phyloP scores from a whole-genome alignment of 345 rosid species.

The Kandelia obovata region DNA sequence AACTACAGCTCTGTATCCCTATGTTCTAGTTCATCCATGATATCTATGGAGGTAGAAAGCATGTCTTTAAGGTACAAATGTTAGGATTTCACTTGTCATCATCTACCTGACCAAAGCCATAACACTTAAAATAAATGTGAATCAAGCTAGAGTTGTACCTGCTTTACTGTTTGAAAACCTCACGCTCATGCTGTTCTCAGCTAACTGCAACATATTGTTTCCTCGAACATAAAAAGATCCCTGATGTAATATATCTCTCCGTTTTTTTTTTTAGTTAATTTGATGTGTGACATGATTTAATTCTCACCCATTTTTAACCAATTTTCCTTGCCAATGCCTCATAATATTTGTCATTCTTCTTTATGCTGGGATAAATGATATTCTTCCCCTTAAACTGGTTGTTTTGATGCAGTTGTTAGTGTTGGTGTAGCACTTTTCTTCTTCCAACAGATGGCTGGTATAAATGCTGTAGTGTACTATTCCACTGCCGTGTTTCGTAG shows the following conservation, averaged over 20 bases:
- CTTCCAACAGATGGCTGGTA: conserved; percentile 98
- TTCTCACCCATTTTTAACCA: no score
- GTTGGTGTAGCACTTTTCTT: conserved; percentile 97
- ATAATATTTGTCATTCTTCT: no score
- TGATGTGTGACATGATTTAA: no score
- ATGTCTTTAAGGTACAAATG: not conserved
- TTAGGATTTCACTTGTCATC: not conserved
- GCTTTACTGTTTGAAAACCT: not conserved
- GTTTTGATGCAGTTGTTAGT: conserved; percentile 75
- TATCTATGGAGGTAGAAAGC: not conserved
- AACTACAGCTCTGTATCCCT: not conserved
- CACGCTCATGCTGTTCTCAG: not conserved
- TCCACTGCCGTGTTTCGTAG: conserved; percentile 94
- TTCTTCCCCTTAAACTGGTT: not conserved
- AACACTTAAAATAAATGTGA: not conserved
- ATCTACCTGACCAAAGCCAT: not conserved
- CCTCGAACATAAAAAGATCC: not conserved
- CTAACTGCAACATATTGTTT: not conserved
- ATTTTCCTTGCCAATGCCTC: no score
- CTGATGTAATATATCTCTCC: no score
- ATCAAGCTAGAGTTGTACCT: not conserved
- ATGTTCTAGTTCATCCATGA: not conserved
- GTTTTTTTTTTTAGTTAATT: no score
- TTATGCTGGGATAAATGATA: not conserved
- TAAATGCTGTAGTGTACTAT: conserved; percentile 97